phyloP scores from a whole-genome alignment of 371 early-diverging fungal species.

The Mortierella polycephala region DNA sequence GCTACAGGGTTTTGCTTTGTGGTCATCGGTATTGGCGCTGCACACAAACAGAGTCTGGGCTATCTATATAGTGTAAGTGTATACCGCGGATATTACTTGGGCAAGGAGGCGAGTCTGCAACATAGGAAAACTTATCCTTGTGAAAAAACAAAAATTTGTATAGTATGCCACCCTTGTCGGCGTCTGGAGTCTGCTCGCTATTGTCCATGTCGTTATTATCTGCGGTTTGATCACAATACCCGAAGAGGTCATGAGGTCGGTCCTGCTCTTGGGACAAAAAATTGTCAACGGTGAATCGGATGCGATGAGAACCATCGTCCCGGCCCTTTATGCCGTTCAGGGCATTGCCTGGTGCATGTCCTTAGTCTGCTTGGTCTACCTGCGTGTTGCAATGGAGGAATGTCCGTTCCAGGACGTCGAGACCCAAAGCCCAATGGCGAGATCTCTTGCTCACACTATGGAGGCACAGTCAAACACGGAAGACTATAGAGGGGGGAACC shows the following conservation, averaged over 20 bases:
- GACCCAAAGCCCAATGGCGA: conserved; percentile 20
- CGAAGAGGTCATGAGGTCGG: conserved; percentile 3
- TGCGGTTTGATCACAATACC: conserved; percentile 22
- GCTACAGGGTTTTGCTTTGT: conserved; percentile 31
- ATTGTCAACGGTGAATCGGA: conserved; percentile 2
- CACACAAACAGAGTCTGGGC: conserved; percentile 36
- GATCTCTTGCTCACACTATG: conserved; percentile 2
- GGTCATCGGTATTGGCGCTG: conserved; percentile 31
- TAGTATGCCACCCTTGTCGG: conserved; percentile 40
- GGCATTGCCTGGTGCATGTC: conserved; percentile 17
- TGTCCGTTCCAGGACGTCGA: conserved; percentile 24
- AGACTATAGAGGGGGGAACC: not conserved
- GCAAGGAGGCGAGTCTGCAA: not conserved
- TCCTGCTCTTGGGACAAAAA: conserved; percentile 23
- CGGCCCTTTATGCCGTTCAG: conserved; percentile 23
- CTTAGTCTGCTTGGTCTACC: conserved; percentile 19
- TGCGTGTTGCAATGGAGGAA: conserved; percentile 10
- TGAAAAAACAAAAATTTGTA: not conserved
- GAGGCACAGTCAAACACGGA: not conserved
- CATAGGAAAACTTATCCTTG: no score
- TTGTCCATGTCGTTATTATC: conserved; percentile 23
- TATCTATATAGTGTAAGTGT: conserved; percentile 39
- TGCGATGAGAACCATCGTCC: conserved; percentile 10
- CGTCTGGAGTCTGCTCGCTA: conserved; percentile 27
- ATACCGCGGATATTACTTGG: not conserved